These are phyloP conservation scores for Enterocytospora artemiae DNA, from an alignment of 371 early-diverging fungal genomes.

Conservation along the genomic window DNA sequence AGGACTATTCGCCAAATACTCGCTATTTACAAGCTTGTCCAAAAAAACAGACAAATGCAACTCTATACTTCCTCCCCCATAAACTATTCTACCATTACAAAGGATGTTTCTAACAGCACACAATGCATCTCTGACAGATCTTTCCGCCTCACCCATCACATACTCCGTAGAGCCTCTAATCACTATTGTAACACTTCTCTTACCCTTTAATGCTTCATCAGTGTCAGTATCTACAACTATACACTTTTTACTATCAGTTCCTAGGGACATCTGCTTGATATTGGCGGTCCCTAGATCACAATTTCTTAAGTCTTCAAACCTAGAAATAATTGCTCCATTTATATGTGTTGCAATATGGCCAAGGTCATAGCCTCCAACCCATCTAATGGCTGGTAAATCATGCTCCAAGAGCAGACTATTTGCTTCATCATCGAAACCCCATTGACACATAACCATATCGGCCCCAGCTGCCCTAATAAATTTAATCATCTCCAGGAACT, in stretches of 20 bases:
- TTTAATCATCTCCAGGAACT: constrained; percentile 88
- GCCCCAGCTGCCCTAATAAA: constrained; percentile 88
- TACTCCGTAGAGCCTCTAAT: constrained; percentile 96
- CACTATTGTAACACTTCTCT: constrained; percentile 88
- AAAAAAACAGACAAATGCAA: constrained; percentile 70
- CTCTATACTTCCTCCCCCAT: constrained; percentile 97
- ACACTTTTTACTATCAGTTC: constrained; percentile 94
- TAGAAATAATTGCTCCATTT: constrained; percentile 91
- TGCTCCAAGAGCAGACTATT: constrained; percentile 94
- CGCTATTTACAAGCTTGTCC: constrained; percentile 32
- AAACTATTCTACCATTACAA: constrained; percentile 85
- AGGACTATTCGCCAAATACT: constrained; percentile 50
- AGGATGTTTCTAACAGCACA: constrained; percentile 95
- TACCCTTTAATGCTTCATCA: constrained; percentile 59
- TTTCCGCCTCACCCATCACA: constrained; percentile 95
- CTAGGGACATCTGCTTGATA: constrained; percentile 82
- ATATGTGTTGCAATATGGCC: constrained; percentile 91
- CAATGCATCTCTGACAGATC: constrained; percentile 93
- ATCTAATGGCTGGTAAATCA: constrained; percentile 90
- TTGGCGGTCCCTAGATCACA: constrained; percentile 80
- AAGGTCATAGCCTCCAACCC: constrained; percentile 99
- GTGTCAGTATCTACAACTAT: constrained; percentile 71
- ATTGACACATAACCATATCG: constrained; percentile 94
- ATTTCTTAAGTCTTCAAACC: constrained; percentile 83
- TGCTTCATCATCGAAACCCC: constrained; percentile 99